These are phyloP conservation scores for Penicillium sp. DNA, from an alignment of 2,329 filamentous ascomycete species.

Conservation along the genomic window DNA sequence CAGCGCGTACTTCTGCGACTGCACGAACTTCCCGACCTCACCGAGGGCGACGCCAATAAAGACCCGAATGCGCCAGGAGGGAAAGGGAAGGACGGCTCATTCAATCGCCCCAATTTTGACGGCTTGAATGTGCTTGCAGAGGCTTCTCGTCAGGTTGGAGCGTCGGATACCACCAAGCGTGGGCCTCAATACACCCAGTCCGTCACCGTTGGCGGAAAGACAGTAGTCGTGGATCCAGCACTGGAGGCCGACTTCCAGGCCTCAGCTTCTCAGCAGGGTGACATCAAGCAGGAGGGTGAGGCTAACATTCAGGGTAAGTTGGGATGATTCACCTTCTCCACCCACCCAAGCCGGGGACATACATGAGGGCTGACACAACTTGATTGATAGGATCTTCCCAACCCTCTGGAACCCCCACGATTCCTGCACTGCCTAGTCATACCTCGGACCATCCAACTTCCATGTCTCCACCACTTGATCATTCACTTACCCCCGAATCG, in stretches of 20 bases:
- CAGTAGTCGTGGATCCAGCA: slow-evolving; percentile 48
- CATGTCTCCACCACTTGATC: slow-evolving; percentile 39
- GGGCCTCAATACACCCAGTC: slow-evolving; percentile 43
- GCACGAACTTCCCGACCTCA: slow-evolving; percentile 67
- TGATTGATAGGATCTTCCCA: slow-evolving; percentile 33
- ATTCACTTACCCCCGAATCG: slow-evolving; percentile 41
- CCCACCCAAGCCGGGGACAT: background rate
- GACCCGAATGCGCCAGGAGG: slow-evolving; percentile 42
- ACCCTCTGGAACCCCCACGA: slow-evolving; percentile 32
- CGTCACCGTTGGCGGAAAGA: slow-evolving; percentile 46
- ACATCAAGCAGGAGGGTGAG: slow-evolving; percentile 23
- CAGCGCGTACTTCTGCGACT: slow-evolving; percentile 75
- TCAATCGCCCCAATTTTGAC: slow-evolving; percentile 68
- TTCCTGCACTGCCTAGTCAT: slow-evolving; percentile 38
- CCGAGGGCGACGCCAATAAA: slow-evolving; percentile 43
- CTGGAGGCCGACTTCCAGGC: slow-evolving; percentile 47
- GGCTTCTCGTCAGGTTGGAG: slow-evolving; percentile 77
- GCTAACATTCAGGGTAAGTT: slow-evolving; percentile 4
- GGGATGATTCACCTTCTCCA: background rate
- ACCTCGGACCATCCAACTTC: slow-evolving; percentile 37
- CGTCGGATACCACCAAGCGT: slow-evolving; percentile 52
- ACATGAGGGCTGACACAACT: no score
- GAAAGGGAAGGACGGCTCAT: slow-evolving; percentile 48
- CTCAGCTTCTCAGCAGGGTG: slow-evolving; percentile 31
- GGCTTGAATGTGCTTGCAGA: slow-evolving; percentile 86